Base-by-base conservation (phyloP, 169 alveolate genomes). In the Besnoitia besnoiti region DNA sequence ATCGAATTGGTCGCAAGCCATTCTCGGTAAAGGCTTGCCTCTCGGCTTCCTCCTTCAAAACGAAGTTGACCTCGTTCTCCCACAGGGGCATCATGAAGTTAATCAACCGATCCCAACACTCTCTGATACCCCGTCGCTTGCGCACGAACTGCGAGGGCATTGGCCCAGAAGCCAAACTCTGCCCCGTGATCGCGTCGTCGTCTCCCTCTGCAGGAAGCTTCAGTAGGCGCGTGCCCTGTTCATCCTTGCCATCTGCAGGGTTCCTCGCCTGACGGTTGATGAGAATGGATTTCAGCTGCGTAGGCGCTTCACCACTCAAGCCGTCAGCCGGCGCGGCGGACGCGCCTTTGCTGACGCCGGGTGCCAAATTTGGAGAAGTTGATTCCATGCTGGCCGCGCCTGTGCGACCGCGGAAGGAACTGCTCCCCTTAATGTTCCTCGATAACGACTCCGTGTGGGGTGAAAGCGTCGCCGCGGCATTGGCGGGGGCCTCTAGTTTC, bases 1-100 rank as follows among this genome's bases (percentile, higher is more conserved):
- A 73, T 39, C 84, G 40, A 39, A 73, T n/a, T 30, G 84, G 46
- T 24, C 84, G 84, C 49, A 44, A 30, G 49, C 16, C 46, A 7
- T 33, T 24, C 19, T 39, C 84, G 24, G 84, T 21, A 73, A 73
- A 73, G 12, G 84, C 84, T 39, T 73, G 84, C 46, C 33, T 33
- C 19, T 73, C 84, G 33, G 46, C 24, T 39, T 73, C 84, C 84
- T 73, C 84, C 46, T 73, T 73, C 14, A 73, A 44, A 44, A 73
- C 84, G 27, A 73, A 73, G 84, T 73, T 4, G 10, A 73, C 84
- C 33, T 73, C 84, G 84, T 73, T 73, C 33, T 73, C 84, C 84
- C 84, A 73, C 30, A 73, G 46, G 46, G 84, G 84, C 84, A 73
- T 73, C 84, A 73, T 73, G 30, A 73, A 33, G 44, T 73, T 44